These are phyloP conservation scores for Leccinum arenicola DNA, from an alignment of 768 basidiomycete species.

Conservation along the genomic window DNA sequence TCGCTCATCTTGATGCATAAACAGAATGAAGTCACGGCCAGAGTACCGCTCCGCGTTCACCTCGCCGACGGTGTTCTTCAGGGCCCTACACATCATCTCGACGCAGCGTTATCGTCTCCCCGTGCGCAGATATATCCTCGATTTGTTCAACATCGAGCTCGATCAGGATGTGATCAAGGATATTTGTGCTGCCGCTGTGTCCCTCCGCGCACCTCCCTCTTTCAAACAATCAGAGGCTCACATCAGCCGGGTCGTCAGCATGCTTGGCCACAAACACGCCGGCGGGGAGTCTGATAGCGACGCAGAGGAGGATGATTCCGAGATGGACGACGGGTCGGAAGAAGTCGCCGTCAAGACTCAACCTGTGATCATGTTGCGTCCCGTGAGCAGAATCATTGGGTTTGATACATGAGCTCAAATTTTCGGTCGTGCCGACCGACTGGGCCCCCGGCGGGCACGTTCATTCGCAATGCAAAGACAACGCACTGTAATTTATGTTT, in stretches of 20 bases:
- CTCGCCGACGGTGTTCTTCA: conserved; percentile 76
- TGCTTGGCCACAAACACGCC: conserved; percentile 55
- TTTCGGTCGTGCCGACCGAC: background rate
- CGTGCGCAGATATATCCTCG: conserved; percentile 88
- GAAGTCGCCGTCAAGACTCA: conserved; percentile 40
- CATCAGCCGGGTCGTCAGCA: conserved; percentile 50
- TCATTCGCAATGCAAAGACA: background rate
- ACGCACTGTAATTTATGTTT: conserved; percentile 23
- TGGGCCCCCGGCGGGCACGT: background rate
- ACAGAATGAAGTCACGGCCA: conserved; percentile 72
- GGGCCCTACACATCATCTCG: conserved; percentile 84
- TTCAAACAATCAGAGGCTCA: conserved; percentile 44
- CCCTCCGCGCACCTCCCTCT: conserved; percentile 46
- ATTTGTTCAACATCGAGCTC: conserved; percentile 85
- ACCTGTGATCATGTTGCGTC: conserved; percentile 56
- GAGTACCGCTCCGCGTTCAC: conserved; percentile 76
- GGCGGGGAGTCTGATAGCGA: conserved; percentile 59
- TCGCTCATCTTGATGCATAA: conserved; percentile 1
- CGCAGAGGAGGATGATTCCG: conserved; percentile 49
- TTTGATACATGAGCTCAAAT: conserved; percentile 37
- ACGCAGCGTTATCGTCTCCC: conserved; percentile 88
- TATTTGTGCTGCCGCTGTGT: conserved; percentile 50
- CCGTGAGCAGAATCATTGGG: conserved; percentile 57
- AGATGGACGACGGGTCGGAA: conserved; percentile 44
- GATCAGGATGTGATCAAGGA: conserved; percentile 56